Conservation (phyloP, 257 asterid species). For the Gardenia jasminoides region DNA sequence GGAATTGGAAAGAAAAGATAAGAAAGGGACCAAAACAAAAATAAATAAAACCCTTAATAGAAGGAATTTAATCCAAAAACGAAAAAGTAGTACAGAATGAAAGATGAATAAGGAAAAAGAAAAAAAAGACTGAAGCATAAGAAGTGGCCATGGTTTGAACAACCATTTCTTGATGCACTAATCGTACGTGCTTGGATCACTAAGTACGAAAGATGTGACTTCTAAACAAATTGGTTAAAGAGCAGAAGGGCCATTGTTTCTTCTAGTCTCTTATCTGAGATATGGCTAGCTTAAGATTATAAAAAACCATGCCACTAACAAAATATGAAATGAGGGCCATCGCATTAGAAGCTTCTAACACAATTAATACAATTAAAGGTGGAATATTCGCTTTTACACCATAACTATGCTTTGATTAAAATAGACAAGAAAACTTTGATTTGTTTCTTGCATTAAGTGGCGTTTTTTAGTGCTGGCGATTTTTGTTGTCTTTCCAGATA, state of each 20-base stretch:
- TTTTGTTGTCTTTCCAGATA: background rate
- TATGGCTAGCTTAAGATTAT: background rate
- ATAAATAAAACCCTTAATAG: background rate
- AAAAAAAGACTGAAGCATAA: too few relatives aligned
- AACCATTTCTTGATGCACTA: background rate
- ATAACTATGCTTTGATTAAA: background rate
- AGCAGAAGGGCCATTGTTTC: background rate
- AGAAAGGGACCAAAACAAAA: background rate
- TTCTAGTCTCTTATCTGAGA: background rate
- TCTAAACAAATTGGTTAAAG: background rate
- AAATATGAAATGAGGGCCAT: background rate
- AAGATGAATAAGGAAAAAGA: background rate
- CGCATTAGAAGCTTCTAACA: background rate
- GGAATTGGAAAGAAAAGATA: background rate
- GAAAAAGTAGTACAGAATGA: background rate
- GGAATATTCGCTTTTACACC: background rate
- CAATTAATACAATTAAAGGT: background rate
- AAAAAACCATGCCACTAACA: constrained; percentile 1
- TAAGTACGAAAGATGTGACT: background rate
- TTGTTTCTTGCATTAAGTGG: background rate
- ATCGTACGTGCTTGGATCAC: constrained; percentile 2
- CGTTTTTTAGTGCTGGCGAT: background rate
- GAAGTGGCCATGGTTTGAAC: background rate
- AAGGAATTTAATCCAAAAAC: background rate
- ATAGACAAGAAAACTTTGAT: background rate